Evolutionary conservation across 2,329 filamentous ascomycete genomes (phyloP), one percentile per base, ranked within the genome.

Genomic region (Gyromitra esculenta): DNA sequence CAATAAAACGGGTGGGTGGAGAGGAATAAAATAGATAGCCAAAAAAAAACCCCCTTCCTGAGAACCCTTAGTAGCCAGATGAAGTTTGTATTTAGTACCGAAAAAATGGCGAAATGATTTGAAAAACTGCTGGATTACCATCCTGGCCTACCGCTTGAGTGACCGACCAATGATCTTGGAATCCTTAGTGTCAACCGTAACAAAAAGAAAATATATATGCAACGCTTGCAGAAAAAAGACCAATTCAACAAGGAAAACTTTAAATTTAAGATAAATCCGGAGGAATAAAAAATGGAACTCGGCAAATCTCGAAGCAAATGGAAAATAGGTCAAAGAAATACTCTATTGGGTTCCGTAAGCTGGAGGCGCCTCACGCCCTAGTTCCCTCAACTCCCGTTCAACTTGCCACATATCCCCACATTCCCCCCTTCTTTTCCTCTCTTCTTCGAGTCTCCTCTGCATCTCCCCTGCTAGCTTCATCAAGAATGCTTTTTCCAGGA

Each of bases 391-490:
- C 77, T 78, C 80, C 60, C 74, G 77, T 54, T 76, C 80, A 64
- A 76, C 79, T 45, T 76, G 79, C 77, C 63, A 80, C 75, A 62
- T 78, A 73, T 80, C 78, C 56, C 76, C 77, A 45, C 72, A 63
- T 45, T 77, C 78, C 11, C 79, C 78, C n/a, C 79, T 72, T 43
- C 77, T 77, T 69, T 87, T 85, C 84, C 97, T 96, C 84, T 97
- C 92, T 80, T 97, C 92, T 79, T 95, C 92, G 79, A 97, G 93
- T 72, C 93, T 91, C 65, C 90, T 87, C 45, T 94, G 93, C 81
- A 98, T 95, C 83, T 98, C 96, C 79, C 91, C 91, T 4, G 95
- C 94, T 89, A 99, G 96, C 85, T 97, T 96, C 85, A 91, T 90
- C 84, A 96, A 91, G 92, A 92, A 96, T 1, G 92, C 92, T 83